Conservation (phyloP, 192 early-diverging fungal species). For the Jimgerdemannia lactiflua region DNA sequence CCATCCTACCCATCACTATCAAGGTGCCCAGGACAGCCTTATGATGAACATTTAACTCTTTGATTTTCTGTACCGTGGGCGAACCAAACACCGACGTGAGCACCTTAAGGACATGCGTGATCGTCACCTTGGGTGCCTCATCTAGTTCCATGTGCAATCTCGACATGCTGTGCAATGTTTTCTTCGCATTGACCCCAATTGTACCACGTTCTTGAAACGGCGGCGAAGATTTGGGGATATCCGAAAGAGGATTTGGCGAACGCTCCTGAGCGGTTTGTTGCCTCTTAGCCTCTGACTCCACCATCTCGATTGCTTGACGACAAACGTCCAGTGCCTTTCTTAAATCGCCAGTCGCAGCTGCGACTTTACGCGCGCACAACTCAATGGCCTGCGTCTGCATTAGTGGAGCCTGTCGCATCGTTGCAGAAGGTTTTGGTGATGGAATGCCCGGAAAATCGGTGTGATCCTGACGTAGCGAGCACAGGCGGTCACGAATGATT, state of each 20-base stretch:
- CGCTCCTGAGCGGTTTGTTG: constrained; percentile 21
- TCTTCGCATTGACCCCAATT: no score
- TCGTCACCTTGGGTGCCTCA: constrained; percentile 68
- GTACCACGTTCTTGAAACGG: neutral
- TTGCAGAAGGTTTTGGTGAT: constrained; percentile 5
- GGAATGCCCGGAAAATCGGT: constrained; percentile 5
- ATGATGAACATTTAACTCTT: constrained; percentile 74
- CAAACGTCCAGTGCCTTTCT: constrained; percentile 80
- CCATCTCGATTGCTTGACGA: constrained; percentile 83
- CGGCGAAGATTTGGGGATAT: neutral
- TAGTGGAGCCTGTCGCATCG: constrained; percentile 34
- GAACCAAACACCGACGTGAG: constrained; percentile 59
- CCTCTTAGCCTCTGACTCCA: constrained; percentile 60
- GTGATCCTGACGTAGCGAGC: constrained; percentile 44
- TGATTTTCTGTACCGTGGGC: constrained; percentile 57
- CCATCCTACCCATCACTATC: no score
- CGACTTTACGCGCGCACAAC: constrained; percentile 89
- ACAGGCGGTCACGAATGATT: constrained; percentile 87
- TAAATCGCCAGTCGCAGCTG: constrained; percentile 79
- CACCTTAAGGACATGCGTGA: constrained; percentile 77
- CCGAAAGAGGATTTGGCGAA: constrained; percentile 10
- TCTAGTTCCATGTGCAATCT: constrained; percentile 12
- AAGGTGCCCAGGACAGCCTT: no score
- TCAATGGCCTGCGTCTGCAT: constrained; percentile 88
- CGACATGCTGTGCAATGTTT: no score